Evolutionary conservation across 306 rosid genomes (phyloP).

Genomic region (Cucumis cinereus): DNA sequence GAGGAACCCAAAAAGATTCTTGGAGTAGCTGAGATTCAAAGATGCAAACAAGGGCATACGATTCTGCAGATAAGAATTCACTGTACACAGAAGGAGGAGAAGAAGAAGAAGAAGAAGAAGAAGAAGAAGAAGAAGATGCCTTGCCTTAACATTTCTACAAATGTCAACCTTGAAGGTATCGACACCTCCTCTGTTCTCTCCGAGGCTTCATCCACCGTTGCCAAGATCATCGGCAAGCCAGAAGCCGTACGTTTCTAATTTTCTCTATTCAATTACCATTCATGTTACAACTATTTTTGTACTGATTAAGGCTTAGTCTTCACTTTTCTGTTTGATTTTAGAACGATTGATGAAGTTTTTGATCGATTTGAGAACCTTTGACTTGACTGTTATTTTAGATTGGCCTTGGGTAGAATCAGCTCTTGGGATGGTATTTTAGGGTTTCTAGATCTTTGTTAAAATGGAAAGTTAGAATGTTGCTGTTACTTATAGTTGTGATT

Average conservation of each 20-base stretch:
- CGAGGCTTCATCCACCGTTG: slow-evolving; percentile 78
- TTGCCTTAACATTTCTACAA: slow-evolving; percentile 73
- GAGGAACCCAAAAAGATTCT: neutral
- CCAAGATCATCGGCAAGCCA: slow-evolving; percentile 60
- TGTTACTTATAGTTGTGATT: neutral
- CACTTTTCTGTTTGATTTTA: neutral
- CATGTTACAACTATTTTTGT: neutral
- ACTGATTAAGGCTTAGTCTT: neutral
- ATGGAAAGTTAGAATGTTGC: neutral
- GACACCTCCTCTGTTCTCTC: slow-evolving; percentile 88
- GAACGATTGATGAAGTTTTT: neutral
- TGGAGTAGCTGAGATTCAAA: neutral
- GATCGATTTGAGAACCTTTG: neutral
- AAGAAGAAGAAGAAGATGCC: slow-evolving; percentile 48
- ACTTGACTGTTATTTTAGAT: neutral
- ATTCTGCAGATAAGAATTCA: neutral
- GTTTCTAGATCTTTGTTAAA: neutral
- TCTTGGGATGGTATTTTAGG: neutral
- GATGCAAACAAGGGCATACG: neutral
- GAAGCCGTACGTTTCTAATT: slow-evolving; percentile 37
- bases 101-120: neutral
- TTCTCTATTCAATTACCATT: neutral
- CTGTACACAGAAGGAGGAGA: neutral
- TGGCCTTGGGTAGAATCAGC: neutral
- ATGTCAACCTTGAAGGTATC: slow-evolving; percentile 58